Conservation (phyloP, 169 alveolate genomes). For the Plasmodium adleri region DNA sequence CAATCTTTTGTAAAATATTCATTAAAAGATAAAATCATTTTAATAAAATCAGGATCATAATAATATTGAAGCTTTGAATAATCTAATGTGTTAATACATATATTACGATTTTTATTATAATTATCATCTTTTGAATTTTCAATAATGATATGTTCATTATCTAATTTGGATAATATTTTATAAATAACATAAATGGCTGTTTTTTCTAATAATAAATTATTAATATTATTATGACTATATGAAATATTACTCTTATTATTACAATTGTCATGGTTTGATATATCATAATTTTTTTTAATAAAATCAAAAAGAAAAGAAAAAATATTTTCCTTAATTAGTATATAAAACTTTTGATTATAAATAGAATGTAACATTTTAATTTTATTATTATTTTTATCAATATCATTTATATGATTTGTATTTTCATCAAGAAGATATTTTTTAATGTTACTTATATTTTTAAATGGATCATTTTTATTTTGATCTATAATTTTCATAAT, state of each 20-base stretch:
- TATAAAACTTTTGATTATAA: conserved; percentile 40
- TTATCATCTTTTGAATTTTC: conserved; percentile 27
- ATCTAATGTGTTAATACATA: conserved; percentile 40
- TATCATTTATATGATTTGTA: background rate
- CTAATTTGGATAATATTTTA: conserved; percentile 36
- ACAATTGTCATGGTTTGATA: too few relatives aligned
- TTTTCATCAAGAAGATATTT: conserved; percentile 8
- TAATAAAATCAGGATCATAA: conserved; percentile 27
- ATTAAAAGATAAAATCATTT: conserved; percentile 30
- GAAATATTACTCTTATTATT: too few relatives aligned
- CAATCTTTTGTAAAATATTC: conserved; percentile 28
- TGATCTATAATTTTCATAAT: conserved; percentile 11
- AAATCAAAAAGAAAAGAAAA: conserved; percentile 35
- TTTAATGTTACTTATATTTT: conserved; percentile 18
- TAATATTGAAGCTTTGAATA: conserved; percentile 35
- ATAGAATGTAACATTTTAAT: conserved; percentile 49
- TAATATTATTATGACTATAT: too few relatives aligned
- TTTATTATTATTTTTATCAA: conserved; percentile 30
- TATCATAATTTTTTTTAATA: background rate
- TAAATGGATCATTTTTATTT: conserved; percentile 1
- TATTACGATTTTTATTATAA: background rate
- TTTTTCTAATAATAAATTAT: conserved; percentile 16
- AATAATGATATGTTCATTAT: conserved; percentile 10
- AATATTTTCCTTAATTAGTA: conserved; percentile 34
- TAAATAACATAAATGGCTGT: conserved; percentile 24